phyloP scores from a whole-genome alignment of 2,329 filamentous ascomycete species.

The Ceratocystis diversiconidia region DNA sequence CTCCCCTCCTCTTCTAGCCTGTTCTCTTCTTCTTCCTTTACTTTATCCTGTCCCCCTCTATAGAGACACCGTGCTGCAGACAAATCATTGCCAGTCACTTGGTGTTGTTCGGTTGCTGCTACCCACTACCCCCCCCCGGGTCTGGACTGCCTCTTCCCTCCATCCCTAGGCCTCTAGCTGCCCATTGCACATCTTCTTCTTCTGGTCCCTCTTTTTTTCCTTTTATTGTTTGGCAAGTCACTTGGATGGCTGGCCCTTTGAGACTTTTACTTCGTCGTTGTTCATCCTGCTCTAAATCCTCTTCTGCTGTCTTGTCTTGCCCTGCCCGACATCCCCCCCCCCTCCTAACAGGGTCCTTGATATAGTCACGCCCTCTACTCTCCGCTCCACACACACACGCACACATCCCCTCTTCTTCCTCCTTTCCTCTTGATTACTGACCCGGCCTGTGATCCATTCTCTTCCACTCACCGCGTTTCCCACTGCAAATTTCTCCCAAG shows the following conservation, averaged over 20 bases:
- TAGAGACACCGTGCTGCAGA: no score
- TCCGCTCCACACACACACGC: background rate
- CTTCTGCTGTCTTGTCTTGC: background rate
- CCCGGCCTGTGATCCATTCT: background rate
- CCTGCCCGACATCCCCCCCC: background rate
- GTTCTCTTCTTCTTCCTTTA: background rate
- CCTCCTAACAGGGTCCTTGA: background rate
- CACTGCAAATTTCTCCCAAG: background rate
- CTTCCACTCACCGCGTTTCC: background rate
- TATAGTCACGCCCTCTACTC: background rate
- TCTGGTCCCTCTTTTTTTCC: background rate
- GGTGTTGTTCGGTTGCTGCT: no score
- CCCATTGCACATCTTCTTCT: background rate
- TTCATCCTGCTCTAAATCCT: background rate
- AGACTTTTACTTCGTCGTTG: background rate
- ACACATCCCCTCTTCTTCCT: background rate
- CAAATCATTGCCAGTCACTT: no score
- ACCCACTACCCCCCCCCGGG: no score
- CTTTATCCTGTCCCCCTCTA: background rate
- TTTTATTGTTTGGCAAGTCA: background rate
- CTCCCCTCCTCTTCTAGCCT: background rate
- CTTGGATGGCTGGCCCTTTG: background rate
- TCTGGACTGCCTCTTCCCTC: background rate
- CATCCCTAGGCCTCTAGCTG: background rate
- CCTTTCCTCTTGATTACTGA: background rate